These are phyloP conservation scores for Physcomitrellopsis africana DNA, from an alignment of 225 moss, liverwort and hornwort genomes.

Conservation along the genomic window DNA sequence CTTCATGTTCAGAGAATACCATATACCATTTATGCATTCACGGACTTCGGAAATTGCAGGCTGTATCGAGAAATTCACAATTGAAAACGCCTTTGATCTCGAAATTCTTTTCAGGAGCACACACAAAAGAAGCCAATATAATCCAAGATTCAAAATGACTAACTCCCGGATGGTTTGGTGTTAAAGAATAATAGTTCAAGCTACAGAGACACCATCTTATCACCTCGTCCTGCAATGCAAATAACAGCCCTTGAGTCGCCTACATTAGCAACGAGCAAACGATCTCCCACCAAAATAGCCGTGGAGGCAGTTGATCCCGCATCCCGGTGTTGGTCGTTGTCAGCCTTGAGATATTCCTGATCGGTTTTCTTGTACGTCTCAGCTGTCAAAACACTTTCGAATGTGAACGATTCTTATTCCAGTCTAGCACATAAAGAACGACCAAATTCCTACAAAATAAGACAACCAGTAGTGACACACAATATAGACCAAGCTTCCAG, in stretches of 20 bases:
- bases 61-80: neutral
- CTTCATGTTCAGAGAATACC: too few species aligned
- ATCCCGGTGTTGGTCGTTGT: slow-evolving; percentile 84
- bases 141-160: slow-evolving; percentile 8
- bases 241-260: slow-evolving; percentile 97
- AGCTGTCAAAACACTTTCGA: slow-evolving; percentile 48
- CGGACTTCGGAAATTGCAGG: neutral
- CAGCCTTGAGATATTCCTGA: slow-evolving; percentile 81
- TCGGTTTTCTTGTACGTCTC: slow-evolving; percentile 93
- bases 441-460: too few species aligned
- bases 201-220: slow-evolving; percentile 7
- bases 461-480: too few species aligned
- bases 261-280: slow-evolving; percentile 91
- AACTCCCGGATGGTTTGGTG: neutral
- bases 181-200: slow-evolving; percentile 23
- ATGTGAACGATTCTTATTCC: neutral
- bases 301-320: slow-evolving; percentile 98
- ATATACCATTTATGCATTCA: too few species aligned
- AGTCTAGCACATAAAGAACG: too few species aligned
- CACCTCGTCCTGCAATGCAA: slow-evolving; percentile 81
- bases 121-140: slow-evolving; percentile 4
- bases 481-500: too few species aligned
- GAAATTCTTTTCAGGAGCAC: neutral
- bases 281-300: slow-evolving; percentile 87
- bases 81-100: neutral